A percentile compares a stretch with the other conserved stretches of the same genome.
Evolutionary conservation across 306 rosid species (phyloP).

Genomic region (Casuarina equisetifolia): DNA sequence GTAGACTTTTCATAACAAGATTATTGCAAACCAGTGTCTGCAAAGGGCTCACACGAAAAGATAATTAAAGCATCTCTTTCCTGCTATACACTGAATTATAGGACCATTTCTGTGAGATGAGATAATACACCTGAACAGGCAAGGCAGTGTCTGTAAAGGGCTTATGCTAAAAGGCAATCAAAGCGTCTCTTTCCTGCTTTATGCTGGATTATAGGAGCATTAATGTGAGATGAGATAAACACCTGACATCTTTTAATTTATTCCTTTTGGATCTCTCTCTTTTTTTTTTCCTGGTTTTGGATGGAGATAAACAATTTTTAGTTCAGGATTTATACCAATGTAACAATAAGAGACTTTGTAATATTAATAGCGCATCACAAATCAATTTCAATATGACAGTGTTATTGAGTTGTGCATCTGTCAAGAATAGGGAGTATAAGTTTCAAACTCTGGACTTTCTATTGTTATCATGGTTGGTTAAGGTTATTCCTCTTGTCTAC

Average conservation of each 20-base stretch:
- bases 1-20: no score
- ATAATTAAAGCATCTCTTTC: no score
- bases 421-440: neutral
- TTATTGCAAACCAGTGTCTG: no score
- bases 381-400: neutral
- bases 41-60: no score
- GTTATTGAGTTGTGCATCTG: neutral
- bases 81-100: no score
- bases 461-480: neutral
- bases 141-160: neutral
- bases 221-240: neutral
- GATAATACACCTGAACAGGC: neutral
- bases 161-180: neutral
- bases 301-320: neutral
- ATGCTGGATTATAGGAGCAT: no score
- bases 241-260: neutral
- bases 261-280: neutral
- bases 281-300: neutral
- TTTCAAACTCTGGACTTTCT: neutral
- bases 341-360: neutral
- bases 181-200: neutral
- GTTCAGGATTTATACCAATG: neutral
- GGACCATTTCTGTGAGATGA: no score
- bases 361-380: neutral
- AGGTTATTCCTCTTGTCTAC: neutral